Conservation (phyloP, 78 protist species). For the Paratrimastix pyriformis region DNA sequence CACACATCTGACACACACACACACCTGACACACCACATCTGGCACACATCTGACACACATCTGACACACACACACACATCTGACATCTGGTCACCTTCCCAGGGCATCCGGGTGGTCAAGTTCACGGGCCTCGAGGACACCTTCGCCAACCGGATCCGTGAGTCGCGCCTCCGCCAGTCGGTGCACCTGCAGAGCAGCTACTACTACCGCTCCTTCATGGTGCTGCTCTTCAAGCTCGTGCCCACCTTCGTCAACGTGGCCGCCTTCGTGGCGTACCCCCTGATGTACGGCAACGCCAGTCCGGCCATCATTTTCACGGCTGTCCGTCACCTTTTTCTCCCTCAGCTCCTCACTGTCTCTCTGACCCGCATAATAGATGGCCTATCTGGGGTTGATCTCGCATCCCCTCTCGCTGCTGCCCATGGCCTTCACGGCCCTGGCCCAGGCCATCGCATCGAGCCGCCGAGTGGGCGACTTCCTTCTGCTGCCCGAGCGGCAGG, state of each 20-base stretch:
- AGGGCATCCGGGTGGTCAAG: constrained; percentile 9
- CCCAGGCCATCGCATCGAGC: neutral
- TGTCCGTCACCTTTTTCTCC: neutral
- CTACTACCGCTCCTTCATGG: neutral
- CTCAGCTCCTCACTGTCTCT: too few relatives aligned
- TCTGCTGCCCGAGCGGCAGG: neutral
- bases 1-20: too few relatives aligned
- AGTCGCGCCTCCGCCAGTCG: neutral
- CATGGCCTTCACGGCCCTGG: neutral
- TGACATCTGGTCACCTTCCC: too few relatives aligned
- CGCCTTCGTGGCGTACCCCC: neutral
- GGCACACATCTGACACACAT: too few relatives aligned
- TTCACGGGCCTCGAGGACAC: neutral
- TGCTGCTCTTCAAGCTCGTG: neutral
- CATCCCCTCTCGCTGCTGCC: neutral
- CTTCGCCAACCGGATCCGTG: neutral
- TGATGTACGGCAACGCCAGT: neutral
- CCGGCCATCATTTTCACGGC: neutral
- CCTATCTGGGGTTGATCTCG: neutral
- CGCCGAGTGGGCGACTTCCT: neutral
- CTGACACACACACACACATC: too few relatives aligned
- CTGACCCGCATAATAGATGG: too few relatives aligned
- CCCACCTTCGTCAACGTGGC: neutral
- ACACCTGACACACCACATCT: too few relatives aligned
- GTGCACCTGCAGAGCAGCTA: neutral